Evolutionary conservation across 176 grass and related monocot genomes (phyloP).

Genomic region (Aegilops speltoides): DNA sequence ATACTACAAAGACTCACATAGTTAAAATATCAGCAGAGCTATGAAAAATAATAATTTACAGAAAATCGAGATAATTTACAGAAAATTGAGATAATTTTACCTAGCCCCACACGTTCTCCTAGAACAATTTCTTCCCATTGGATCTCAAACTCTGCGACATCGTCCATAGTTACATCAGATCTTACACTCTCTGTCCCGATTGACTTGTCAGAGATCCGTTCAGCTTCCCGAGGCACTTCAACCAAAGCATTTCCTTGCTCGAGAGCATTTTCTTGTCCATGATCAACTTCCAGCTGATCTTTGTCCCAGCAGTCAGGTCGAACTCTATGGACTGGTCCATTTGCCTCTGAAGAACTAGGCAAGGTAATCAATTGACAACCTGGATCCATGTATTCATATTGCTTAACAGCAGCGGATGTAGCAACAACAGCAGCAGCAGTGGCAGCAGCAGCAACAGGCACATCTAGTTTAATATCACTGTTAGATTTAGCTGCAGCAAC

Average conservation of each 20-base stretch:
- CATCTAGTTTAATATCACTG: constrained; percentile 73
- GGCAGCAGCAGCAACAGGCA: constrained; percentile 63
- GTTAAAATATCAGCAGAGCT: not conserved
- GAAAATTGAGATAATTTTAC: constrained; percentile 49
- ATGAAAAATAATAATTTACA: constrained; percentile 11
- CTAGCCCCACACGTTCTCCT: constrained; percentile 90
- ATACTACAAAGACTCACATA: constrained; percentile 6
- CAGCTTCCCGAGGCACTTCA: constrained; percentile 59
- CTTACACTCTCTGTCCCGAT: constrained; percentile 77
- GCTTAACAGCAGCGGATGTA: constrained; percentile 85
- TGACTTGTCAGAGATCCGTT: constrained; percentile 77
- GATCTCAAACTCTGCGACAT: constrained; percentile 91
- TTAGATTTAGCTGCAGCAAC: constrained; percentile 93
- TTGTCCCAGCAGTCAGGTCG: constrained; percentile 38
- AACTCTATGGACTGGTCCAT: constrained; percentile 39
- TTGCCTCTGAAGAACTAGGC: constrained; percentile 45
- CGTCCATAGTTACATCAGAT: constrained; percentile 83
- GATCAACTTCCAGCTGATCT: constrained; percentile 47
- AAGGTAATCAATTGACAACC: constrained; percentile 48
- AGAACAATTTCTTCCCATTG: constrained; percentile 91
- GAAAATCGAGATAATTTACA: constrained; percentile 21
- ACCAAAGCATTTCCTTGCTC: constrained; percentile 42
- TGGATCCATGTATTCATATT: constrained; percentile 54
- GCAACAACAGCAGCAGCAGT: constrained; percentile 98
- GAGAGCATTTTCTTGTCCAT: constrained; percentile 45